Evolutionary conservation across 2,329 filamentous ascomycete species (phyloP), one percentile per base, ranked within the genome.

Genomic region (Fusarium phyllophilum): DNA sequence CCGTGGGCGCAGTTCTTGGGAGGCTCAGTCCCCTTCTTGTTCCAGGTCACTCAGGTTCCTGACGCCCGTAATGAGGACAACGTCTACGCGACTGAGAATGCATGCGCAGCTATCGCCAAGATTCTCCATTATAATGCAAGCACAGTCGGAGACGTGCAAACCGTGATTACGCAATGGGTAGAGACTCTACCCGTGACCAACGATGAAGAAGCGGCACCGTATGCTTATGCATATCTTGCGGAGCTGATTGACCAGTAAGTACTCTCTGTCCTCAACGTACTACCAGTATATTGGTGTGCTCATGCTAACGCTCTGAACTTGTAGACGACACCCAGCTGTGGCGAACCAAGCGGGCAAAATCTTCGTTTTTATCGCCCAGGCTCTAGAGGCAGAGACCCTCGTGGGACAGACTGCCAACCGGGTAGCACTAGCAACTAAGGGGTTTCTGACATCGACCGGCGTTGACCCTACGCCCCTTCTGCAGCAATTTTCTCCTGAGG

Each of bases 61-160:
- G 93, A 97, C 74, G 92, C 96, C 10, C 91, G 96, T 73, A 92
- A 90, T 54, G 96, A 98, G 73, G 96, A 98, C 77, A 95, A 98
- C 78, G 93, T 97, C 5, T 99, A 97, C 81, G 96, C 96, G 5
- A 98, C 96, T 4, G 96, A 99, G 85, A 99, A 99, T 80, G 96
- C 96, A 12, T 98, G 94, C 77, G 96, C 96, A 46, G 95, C 94
- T 75, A 96, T 99, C 79, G 96, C 96, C 41, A 99, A 99, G 88
- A 96, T 99, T 60, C 87, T 99, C 74, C 95, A 97, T 81, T 98
- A 92, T 85, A 98, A 97, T 83, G 86, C 91, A 31, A 87, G 87
- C 75, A 93, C 93, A 80, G 91, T 99, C 24, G 87, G 86, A 61
- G 94, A 97, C 78, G 87, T 90, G 56, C 92, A 96, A 79, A 89